Percentiles rank a stretch among this genome's conserved stretches.
phyloP scores from a whole-genome alignment of 805 yeast species.

The Ogataea kodamae region DNA sequence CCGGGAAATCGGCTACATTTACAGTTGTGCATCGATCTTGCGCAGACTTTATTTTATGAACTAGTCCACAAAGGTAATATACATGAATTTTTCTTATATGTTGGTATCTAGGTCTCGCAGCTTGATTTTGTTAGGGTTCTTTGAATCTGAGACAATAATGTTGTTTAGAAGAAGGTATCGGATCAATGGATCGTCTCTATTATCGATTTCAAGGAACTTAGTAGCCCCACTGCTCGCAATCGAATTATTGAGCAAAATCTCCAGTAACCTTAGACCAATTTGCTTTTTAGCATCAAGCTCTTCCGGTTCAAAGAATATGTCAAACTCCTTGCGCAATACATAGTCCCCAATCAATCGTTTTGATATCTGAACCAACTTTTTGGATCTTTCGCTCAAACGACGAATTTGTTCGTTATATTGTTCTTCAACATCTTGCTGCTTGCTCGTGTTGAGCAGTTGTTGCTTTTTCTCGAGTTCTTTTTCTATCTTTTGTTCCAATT shows the following conservation, averaged over 20 bases:
- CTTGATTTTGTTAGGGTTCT: slow-evolving; percentile 27
- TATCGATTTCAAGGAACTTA: slow-evolving; percentile 24
- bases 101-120: slow-evolving; percentile 25
- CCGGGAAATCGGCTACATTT: slow-evolving; percentile 42
- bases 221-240: slow-evolving; percentile 16
- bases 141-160: slow-evolving; percentile 27
- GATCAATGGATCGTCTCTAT: slow-evolving; percentile 34
- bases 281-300: slow-evolving; percentile 21
- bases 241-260: slow-evolving; percentile 31
- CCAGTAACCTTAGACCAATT: slow-evolving; percentile 28
- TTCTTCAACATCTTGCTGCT: slow-evolving; percentile 3
- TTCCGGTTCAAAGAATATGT: slow-evolving; percentile 19
- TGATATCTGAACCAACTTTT: slow-evolving; percentile 23
- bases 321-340: slow-evolving; percentile 26
- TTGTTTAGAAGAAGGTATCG: slow-evolving; percentile 30
- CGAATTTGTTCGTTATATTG: slow-evolving; percentile 11
- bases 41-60: slow-evolving; percentile 44
- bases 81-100: slow-evolving; percentile 12
- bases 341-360: slow-evolving; percentile 29
- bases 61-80: slow-evolving; percentile 15
- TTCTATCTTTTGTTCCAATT: slow-evolving; percentile 10
- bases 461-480: slow-evolving; percentile 8
- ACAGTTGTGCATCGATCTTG: slow-evolving; percentile 43
- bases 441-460: slow-evolving; percentile 6
- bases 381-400: slow-evolving; percentile 20